Percentiles rank a stretch among this genome's conserved stretches.
Evolutionary conservation across 345 rosid species (phyloP).

Genomic region (Lepidium africanum): DNA sequence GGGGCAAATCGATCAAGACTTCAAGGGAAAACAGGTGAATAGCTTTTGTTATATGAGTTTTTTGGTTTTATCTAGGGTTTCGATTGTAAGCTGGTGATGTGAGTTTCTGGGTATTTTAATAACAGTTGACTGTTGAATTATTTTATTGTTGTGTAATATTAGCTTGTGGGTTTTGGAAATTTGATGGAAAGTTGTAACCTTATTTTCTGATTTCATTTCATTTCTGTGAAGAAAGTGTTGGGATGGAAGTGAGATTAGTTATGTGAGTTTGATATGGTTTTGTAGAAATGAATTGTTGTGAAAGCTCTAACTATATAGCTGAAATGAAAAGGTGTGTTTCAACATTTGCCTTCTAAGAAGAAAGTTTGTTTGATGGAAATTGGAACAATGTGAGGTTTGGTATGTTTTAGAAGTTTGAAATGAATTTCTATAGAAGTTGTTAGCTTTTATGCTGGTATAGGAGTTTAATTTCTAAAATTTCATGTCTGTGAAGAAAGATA

Average conservation of each 20-base stretch:
- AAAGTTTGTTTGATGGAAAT: background rate
- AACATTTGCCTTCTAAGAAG: background rate
- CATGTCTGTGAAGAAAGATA: background rate
- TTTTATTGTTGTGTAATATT: constrained; percentile 1
- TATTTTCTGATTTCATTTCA: background rate
- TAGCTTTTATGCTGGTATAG: background rate
- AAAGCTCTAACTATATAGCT: background rate
- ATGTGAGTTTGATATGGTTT: background rate
- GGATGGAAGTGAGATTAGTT: background rate
- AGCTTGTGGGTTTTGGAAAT: constrained; percentile 7
- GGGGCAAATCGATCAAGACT: constrained; percentile 22
- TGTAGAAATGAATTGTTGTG: background rate
- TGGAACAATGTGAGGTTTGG: background rate
- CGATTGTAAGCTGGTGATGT: background rate
- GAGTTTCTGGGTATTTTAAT: background rate
- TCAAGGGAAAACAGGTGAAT: constrained; percentile 19
- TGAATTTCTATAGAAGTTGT: background rate
- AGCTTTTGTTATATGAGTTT: background rate
- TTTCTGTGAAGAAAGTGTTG: background rate
- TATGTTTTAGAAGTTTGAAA: background rate
- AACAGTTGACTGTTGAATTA: background rate
- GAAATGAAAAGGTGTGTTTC: background rate
- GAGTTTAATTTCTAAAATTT: background rate
- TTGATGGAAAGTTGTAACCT: background rate
- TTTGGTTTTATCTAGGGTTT: constrained; percentile 12